phyloP scores from a whole-genome alignment of 2,329 filamentous ascomycete species.

The Leptographium flavum region DNA sequence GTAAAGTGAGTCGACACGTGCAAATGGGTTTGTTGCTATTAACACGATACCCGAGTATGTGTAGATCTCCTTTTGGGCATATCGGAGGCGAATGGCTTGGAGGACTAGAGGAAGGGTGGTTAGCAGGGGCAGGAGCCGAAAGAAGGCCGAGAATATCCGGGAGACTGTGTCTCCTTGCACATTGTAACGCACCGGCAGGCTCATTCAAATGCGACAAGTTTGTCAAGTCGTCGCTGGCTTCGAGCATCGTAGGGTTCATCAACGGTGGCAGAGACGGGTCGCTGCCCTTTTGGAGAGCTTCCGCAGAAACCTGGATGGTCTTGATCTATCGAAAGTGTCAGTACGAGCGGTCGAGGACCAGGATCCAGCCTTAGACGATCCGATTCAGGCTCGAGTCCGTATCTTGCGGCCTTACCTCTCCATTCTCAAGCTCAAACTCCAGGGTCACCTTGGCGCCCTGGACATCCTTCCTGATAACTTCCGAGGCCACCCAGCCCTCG shows the following conservation, averaged over 20 bases:
- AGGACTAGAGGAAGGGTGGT: constrained; percentile 44
- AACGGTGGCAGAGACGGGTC: constrained; percentile 73
- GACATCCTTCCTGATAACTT: constrained; percentile 73
- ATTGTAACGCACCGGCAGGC: constrained; percentile 59
- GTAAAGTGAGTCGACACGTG: constrained; percentile 92
- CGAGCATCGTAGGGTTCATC: constrained; percentile 96
- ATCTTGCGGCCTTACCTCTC: constrained; percentile 49
- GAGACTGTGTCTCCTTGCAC: neutral
- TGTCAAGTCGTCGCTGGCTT: constrained; percentile 95
- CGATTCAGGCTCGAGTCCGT: too few species aligned
- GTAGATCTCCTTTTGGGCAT: constrained; percentile 98
- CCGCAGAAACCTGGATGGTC: constrained; percentile 60
- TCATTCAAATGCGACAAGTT: constrained; percentile 97
- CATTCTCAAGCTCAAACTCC: constrained; percentile 81
- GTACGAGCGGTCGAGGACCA: constrained; percentile 3
- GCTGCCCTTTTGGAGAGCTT: constrained; percentile 62
- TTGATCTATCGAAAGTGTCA: constrained; percentile 43
- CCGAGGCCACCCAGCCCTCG: constrained; percentile 94
- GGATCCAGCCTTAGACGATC: too few species aligned
- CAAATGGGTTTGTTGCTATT: constrained; percentile 97
- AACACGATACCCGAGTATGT: constrained; percentile 98
- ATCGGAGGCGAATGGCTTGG: constrained; percentile 93
- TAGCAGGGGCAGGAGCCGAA: neutral
- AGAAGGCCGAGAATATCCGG: constrained; percentile 5
- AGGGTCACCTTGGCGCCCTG: constrained; percentile 79